Conservation (phyloP, 2,329 filamentous ascomycete genomes). For the Neodidymelliopsis sp. region DNA sequence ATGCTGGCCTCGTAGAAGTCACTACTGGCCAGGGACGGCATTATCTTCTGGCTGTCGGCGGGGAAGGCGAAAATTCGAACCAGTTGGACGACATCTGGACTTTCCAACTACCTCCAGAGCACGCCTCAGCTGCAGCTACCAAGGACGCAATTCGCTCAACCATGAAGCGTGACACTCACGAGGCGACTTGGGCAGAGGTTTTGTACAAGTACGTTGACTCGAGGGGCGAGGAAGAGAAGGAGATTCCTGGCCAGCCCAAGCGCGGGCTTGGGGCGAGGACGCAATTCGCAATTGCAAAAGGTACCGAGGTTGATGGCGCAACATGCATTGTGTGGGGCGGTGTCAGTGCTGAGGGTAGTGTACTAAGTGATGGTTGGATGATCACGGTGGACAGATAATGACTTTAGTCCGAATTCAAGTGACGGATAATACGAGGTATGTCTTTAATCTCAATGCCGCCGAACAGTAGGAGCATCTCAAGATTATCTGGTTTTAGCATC, state of each 20-base stretch:
- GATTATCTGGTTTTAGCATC: too few relatives aligned
- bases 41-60: conserved; percentile 62
- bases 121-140: conserved; percentile 55
- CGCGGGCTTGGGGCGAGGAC: conserved; percentile 52
- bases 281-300: conserved; percentile 49
- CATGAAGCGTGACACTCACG: conserved; percentile 56
- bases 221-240: conserved; percentile 53
- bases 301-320: conserved; percentile 56
- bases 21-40: conserved; percentile 61
- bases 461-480: too few relatives aligned
- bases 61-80: conserved; percentile 43
- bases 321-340: conserved; percentile 64
- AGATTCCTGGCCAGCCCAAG: conserved; percentile 48
- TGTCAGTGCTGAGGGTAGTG: conserved; percentile 51
- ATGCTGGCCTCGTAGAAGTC: conserved; percentile 56
- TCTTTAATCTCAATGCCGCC: too few relatives aligned
- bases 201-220: conserved; percentile 56
- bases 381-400: conserved; percentile 51
- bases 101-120: conserved; percentile 59
- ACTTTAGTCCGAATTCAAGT: too few relatives aligned
- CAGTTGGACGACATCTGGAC: conserved; percentile 59
- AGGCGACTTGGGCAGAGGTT: conserved; percentile 60
- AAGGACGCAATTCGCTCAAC: conserved; percentile 60
- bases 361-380: conserved; percentile 53
- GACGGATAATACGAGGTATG: too few relatives aligned